Conservation (phyloP, 176 grass and related monocot species). For the Bonia amplexicaulis region DNA sequence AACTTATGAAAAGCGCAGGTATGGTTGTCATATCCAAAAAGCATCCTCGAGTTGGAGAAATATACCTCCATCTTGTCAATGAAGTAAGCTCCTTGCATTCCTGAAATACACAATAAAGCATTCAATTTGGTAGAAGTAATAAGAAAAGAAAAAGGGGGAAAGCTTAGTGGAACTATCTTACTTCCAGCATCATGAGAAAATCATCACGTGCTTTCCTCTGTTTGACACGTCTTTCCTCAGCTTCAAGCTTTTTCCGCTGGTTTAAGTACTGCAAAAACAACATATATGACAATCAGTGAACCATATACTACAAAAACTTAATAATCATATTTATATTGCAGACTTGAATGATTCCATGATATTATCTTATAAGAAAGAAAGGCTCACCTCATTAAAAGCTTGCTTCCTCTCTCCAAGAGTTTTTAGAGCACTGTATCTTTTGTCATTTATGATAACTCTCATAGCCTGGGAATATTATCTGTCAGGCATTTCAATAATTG, state of each 20-base stretch:
- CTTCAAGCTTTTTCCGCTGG: constrained; percentile 86
- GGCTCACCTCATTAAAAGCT: constrained; percentile 90
- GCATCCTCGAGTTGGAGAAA: not conserved
- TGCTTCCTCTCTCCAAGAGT: constrained; percentile 98
- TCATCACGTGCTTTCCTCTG: constrained; percentile 95
- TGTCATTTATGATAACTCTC: constrained; percentile 64
- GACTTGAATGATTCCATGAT: not conserved
- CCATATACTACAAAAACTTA: not conserved
- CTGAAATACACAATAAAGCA: constrained; percentile 39
- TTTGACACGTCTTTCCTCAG: constrained; percentile 77
- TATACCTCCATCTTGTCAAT: constrained; percentile 80
- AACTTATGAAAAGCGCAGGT: not conserved
- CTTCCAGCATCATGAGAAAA: constrained; percentile 86
- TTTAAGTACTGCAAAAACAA: constrained; percentile 74
- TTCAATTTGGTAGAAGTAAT: constrained; percentile 11
- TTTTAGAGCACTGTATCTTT: constrained; percentile 18
- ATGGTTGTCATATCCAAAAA: constrained; percentile 3
- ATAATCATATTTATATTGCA: not conserved
- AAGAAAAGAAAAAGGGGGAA: not conserved
- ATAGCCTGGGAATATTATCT: constrained; percentile 63
- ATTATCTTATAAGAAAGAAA: constrained; percentile 20
- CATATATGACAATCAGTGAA: not conserved
- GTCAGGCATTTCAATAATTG: constrained; percentile 11
- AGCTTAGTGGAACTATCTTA: constrained; percentile 32
- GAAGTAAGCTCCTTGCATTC: constrained; percentile 84